Percentiles rank a stretch among this genome's conserved stretches.
Conservation (phyloP, 2,329 filamentous ascomycete genomes). For the Apiospora sp. region DNA sequence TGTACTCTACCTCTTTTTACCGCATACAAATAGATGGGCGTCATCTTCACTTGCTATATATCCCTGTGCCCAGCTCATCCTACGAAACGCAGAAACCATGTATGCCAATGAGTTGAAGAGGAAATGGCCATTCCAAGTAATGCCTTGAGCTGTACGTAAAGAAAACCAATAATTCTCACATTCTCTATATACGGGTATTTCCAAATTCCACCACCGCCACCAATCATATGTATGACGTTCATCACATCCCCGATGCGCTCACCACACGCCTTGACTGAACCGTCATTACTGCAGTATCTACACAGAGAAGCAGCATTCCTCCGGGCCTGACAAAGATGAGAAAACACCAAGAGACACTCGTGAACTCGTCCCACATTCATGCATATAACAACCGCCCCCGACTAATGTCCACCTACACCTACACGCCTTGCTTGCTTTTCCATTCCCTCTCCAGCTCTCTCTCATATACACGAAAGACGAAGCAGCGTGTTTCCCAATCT, state of each 20-base stretch:
- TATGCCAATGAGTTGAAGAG: too few relatives aligned
- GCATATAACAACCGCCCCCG: background rate
- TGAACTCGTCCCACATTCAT: constrained; percentile 17
- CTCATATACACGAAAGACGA: background rate
- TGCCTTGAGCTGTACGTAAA: background rate
- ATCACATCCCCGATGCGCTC: background rate
- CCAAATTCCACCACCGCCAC: constrained; percentile 1
- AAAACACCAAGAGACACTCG: background rate
- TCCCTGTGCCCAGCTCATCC: background rate
- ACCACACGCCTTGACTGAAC: too few relatives aligned
- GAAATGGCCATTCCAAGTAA: too few relatives aligned
- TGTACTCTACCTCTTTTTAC: background rate
- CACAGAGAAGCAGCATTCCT: background rate
- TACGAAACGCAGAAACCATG: too few relatives aligned
- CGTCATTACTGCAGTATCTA: background rate
- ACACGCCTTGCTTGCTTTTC: background rate
- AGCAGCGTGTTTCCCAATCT: background rate
- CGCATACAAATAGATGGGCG: background rate
- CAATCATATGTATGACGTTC: background rate
- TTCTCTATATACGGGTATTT: constrained; percentile 36
- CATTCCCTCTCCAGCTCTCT: background rate
- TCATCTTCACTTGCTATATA: background rate
- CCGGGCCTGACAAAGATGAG: background rate
- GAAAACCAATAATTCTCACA: constrained; percentile 19
- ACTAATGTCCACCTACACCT: background rate